Evolutionary conservation across 306 rosid species (phyloP), one percentile per base, ranked within the genome.

Genomic region (Vicia villosa): DNA sequence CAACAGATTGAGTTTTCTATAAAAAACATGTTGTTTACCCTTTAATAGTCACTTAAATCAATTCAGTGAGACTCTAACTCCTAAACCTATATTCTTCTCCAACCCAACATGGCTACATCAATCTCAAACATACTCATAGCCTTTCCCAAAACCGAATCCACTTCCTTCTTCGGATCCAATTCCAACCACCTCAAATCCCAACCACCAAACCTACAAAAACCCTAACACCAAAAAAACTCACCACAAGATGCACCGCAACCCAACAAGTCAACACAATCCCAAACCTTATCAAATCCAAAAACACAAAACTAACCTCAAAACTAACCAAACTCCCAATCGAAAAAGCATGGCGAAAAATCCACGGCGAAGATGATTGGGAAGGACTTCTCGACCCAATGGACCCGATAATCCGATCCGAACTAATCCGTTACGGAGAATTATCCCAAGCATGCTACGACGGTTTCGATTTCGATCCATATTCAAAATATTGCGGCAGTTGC

Each of bases 371-470:
- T 49, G 80, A 89, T 15, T 92, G 98, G 96, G 88, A 45, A 5
- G 88, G 92, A 4, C 68, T 92, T 68, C 84, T 90, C 1, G 92
- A 89, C 38, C 98, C 92, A 3, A 83, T 92, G 83, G 83, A 87
- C 67, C 85, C 86, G 1, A 72, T 89, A 7, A 65, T 92, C 1
- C 79, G 96, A 3, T 63, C 76, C 0, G 98, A 92, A 50, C 81
- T 92, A 0, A 83, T 92, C 56, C 91, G 96, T 2, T 89, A 87
- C 47, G 95, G 98, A 9, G 98, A 92, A 62, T 87, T 89, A 96
- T 87, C 92, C 6, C 96, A 92, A 60, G 86, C 95, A 6, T 89
- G 96, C 57, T 92, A 92, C 77, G 98, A 92, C 63, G 89, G 88
- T 10, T 92, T 92, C 72, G 95, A 89, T 59, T 86, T 83, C 74